A percentile compares a stretch with the other conserved stretches of the same genome.
Evolutionary conservation across 75 land plant genomes (phyloP).

Genomic region (Cryptomeria japonica): DNA sequence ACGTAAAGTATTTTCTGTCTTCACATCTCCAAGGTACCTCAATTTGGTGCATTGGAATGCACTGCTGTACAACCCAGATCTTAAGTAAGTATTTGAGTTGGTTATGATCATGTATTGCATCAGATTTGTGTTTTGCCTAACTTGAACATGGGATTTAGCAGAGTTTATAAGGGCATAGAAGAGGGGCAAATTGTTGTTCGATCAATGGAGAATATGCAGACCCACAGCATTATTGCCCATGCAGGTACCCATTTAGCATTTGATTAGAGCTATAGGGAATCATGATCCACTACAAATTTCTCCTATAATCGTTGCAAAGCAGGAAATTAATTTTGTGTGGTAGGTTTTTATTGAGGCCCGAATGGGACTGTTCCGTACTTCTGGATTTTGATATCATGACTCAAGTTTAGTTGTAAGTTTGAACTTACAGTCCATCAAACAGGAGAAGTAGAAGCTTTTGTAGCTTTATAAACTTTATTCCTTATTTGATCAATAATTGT

Average conservation of each 20-base stretch:
- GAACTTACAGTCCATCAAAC: neutral
- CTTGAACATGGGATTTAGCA: neutral
- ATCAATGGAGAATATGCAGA: neutral
- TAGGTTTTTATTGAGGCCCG: too few relatives aligned
- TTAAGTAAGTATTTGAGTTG: slow-evolving; percentile 13
- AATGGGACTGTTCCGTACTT: too few relatives aligned
- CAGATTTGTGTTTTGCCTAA: neutral
- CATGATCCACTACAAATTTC: neutral
- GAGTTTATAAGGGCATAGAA: neutral
- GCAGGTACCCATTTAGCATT: neutral
- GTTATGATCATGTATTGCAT: neutral
- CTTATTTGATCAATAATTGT: too few relatives aligned
- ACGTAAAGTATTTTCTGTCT: too few relatives aligned
- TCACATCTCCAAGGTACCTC: slow-evolving; percentile 26
- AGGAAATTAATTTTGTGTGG: too few relatives aligned
- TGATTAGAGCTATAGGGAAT: neutral
- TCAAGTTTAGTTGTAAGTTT: too few relatives aligned
- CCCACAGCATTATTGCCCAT: neutral
- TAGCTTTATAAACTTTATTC: too few relatives aligned
- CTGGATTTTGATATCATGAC: neutral
- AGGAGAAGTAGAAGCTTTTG: too few relatives aligned
- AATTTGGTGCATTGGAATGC: slow-evolving; percentile 24
- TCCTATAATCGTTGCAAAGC: neutral
- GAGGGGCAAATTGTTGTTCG: neutral
- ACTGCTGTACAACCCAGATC: slow-evolving; percentile 20